phyloP scores from a whole-genome alignment of 106 monocot genomes.

The Vanilla planifolia region DNA sequence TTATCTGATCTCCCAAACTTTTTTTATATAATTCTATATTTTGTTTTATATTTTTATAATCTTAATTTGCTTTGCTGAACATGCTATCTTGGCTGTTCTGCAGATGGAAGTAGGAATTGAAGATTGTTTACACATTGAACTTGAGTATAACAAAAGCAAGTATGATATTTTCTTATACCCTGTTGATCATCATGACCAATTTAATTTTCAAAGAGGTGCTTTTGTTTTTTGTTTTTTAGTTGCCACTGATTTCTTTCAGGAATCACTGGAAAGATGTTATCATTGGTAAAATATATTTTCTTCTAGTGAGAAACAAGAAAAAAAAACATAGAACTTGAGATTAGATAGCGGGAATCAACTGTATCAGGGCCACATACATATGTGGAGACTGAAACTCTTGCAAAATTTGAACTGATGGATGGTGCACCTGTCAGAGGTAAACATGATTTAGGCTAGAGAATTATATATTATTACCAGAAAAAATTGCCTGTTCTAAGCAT shows the following conservation, averaged over 20 bases:
- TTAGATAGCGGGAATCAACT: conserved; percentile 66
- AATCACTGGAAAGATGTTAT: conserved; percentile 72
- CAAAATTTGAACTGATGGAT: conserved; percentile 90
- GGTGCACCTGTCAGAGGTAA: conserved; percentile 93
- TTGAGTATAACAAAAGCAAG: conserved; percentile 84
- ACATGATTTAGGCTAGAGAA: no score
- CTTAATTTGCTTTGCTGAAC: no score
- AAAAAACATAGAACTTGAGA: conserved; percentile 79
- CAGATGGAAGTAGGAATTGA: conserved; percentile 84
- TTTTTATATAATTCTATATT: neutral
- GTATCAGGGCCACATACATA: conserved; percentile 77
- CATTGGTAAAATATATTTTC: conserved; percentile 88
- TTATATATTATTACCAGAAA: no score
- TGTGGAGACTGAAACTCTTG: conserved; percentile 84
- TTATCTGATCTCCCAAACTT: neutral
- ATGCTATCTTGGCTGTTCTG: conserved; percentile 3
- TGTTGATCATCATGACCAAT: no score
- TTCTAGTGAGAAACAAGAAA: conserved; percentile 87
- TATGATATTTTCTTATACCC: conserved; percentile 13
- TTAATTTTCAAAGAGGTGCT: neutral
- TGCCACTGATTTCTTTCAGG: conserved; percentile 21
- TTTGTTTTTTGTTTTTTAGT: conserved; percentile 7
- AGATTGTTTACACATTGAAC: conserved; percentile 76
- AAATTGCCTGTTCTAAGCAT: no score
- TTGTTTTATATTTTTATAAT: neutral